These are phyloP conservation scores for Pythium periplocum DNA, from an alignment of 352 stramenopile species.

Conservation along the genomic window DNA sequence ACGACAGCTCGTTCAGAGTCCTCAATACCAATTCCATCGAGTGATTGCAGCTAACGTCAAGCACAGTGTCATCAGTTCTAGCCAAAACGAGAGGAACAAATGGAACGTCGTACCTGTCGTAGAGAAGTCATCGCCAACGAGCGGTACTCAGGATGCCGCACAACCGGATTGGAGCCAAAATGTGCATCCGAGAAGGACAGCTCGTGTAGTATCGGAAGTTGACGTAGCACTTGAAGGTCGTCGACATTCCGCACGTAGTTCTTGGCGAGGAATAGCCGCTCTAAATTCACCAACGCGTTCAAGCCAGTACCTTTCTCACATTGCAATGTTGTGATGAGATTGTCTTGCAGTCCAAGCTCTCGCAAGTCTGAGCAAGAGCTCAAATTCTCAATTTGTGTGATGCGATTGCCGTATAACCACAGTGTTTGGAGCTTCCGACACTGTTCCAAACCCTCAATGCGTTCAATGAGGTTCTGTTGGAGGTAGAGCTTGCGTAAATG, in stretches of 20 bases:
- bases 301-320: conserved; percentile 17
- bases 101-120: conserved; percentile 34
- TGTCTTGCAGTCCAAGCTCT: conserved; percentile 85
- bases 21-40: conserved; percentile 47
- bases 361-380: conserved; percentile 57
- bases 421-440: conserved; percentile 69
- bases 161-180: conserved; percentile 80
- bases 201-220: conserved; percentile 45
- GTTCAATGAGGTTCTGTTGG: conserved; percentile 74
- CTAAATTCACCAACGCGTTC: conserved; percentile 59
- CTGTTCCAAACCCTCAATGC: conserved; percentile 64
- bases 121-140: conserved; percentile 56
- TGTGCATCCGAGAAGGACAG: conserved; percentile 74
- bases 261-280: conserved; percentile 61
- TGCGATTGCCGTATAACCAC: conserved; percentile 75
- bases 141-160: conserved; percentile 64
- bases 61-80: too few relatives aligned
- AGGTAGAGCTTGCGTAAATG: conserved; percentile 70
- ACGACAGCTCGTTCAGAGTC: conserved; percentile 29
- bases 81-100: neutral
- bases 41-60: conserved; percentile 23
- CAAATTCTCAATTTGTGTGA: conserved; percentile 59
- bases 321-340: conserved; percentile 45
- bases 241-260: conserved; percentile 72
- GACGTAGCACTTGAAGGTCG: conserved; percentile 56